Evolutionary conservation across 2,329 filamentous ascomycete species (phyloP).

Genomic region (Calonectria leucothoes): DNA sequence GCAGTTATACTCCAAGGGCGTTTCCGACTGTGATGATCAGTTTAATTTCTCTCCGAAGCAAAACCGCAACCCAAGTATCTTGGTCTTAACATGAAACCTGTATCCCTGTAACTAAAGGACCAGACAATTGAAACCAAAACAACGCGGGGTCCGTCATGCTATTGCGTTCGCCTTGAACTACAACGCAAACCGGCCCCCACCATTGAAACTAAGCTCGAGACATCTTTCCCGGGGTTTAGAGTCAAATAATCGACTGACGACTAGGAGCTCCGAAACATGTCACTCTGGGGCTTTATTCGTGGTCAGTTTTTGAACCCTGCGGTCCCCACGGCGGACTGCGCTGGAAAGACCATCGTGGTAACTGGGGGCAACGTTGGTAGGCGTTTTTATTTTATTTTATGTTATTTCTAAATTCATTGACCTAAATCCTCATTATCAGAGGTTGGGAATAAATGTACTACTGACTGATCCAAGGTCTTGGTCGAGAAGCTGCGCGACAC

Average conservation of each 20-base stretch:
- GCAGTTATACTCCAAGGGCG: background rate
- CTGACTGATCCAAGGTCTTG: constrained; percentile 46
- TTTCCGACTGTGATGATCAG: background rate
- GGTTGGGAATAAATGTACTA: background rate
- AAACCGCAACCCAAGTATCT: background rate
- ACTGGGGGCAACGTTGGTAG: constrained; percentile 55
- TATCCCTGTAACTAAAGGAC: background rate
- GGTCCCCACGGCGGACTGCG: constrained; percentile 47
- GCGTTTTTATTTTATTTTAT: no score
- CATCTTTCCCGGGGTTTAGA: background rate
- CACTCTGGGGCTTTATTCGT: constrained; percentile 17
- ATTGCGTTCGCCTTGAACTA: background rate
- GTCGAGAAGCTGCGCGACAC: constrained; percentile 55
- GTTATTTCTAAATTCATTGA: no score
- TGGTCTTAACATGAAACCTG: background rate
- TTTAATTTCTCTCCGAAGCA: background rate
- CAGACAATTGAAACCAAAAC: background rate
- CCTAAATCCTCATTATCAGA: background rate
- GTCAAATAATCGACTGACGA: background rate
- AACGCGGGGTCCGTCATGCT: background rate
- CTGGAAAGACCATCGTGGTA: constrained; percentile 52
- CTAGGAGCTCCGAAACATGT: constrained; percentile 5
- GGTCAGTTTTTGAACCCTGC: constrained; percentile 43
- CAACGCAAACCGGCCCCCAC: background rate
- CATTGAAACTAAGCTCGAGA: background rate